phyloP scores from a whole-genome alignment of 805 yeast genomes.

The Candida maesae region DNA sequence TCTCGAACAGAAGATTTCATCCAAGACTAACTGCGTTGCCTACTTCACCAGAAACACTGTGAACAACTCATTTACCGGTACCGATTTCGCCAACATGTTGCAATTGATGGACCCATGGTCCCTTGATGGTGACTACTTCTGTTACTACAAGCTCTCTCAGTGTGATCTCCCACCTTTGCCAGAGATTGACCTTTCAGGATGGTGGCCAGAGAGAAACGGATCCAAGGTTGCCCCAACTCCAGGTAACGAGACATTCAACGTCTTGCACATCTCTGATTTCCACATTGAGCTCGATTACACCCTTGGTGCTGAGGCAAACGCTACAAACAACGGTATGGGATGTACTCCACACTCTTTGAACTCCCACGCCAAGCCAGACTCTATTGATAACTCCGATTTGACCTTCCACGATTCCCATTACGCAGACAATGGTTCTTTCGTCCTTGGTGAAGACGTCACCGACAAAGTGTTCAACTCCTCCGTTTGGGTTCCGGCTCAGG shows the following conservation, averaged over 20 bases:
- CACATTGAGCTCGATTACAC: slow-evolving; percentile 55
- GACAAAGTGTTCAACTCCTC: slow-evolving; percentile 32
- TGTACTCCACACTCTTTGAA: slow-evolving; percentile 42
- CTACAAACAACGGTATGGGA: slow-evolving; percentile 49
- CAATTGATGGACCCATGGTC: slow-evolving; percentile 49
- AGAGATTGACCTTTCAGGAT: slow-evolving; percentile 37
- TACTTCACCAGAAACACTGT: slow-evolving; percentile 37
- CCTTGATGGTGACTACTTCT: slow-evolving; percentile 57
- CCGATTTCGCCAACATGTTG: slow-evolving; percentile 49
- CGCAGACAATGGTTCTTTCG: slow-evolving; percentile 27
- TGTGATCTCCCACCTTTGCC: slow-evolving; percentile 56
- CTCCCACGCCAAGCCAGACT: slow-evolving; percentile 12
- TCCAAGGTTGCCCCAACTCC: slow-evolving; percentile 40
- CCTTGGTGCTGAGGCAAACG: slow-evolving; percentile 56
- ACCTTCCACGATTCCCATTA: slow-evolving; percentile 30
- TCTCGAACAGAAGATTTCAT: slow-evolving; percentile 28
- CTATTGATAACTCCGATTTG: slow-evolving; percentile 21
- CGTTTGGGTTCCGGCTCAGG: slow-evolving; percentile 50
- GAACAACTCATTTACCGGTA: slow-evolving; percentile 34
- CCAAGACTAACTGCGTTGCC: slow-evolving; percentile 28
- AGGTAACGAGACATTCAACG: slow-evolving; percentile 48
- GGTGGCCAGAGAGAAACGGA: slow-evolving; percentile 44
- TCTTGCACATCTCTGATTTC: slow-evolving; percentile 63
- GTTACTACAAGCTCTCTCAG: slow-evolving; percentile 46
- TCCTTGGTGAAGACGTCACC: slow-evolving; percentile 31